Evolutionary conservation across 805 yeast species (phyloP).

Genomic region (Yamadazyma sp.): DNA sequence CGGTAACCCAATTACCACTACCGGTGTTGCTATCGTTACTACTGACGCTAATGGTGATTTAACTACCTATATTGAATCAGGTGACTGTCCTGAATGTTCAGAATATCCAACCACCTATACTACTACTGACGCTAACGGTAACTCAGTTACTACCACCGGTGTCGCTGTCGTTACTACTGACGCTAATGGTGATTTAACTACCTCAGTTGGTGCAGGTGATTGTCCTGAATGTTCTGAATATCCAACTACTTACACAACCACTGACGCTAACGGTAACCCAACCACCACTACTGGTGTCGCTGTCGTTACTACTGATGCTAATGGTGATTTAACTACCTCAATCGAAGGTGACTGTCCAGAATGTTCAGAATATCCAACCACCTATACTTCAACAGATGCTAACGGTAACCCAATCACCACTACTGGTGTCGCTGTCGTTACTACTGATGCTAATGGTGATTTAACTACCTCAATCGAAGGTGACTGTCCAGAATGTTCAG

Average conservation of each 20-base stretch:
- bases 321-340: no score
- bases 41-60: slow-evolving; percentile 17
- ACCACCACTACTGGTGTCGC: slow-evolving; percentile 15
- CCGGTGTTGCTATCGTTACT: slow-evolving; percentile 17
- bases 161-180: slow-evolving; percentile 16
- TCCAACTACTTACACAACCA: slow-evolving; percentile 16
- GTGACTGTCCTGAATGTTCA: slow-evolving; percentile 11
- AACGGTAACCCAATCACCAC: slow-evolving; percentile 12
- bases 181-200: slow-evolving; percentile 11
- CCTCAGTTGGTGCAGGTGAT: no score
- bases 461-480: slow-evolving; percentile 10
- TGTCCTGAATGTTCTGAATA: no score
- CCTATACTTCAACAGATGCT: slow-evolving; percentile 14
- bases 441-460: slow-evolving; percentile 15
- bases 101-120: slow-evolving; percentile 16
- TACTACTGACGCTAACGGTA: slow-evolving; percentile 13
- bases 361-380: slow-evolving; percentile 16
- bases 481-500: slow-evolving; percentile 7
- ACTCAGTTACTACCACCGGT: slow-evolving; percentile 11
- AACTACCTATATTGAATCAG: slow-evolving; percentile 11
- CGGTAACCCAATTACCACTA: slow-evolving; percentile 9
- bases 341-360: no score
- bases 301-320: slow-evolving; percentile 14
- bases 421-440: no score
- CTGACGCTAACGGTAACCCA: slow-evolving; percentile 9